Percentiles rank a stretch among this genome's conserved stretches.
phyloP scores from a whole-genome alignment of 495 filamentous ascomycete genomes.

The Pseudomonodictys pantanalensis region DNA sequence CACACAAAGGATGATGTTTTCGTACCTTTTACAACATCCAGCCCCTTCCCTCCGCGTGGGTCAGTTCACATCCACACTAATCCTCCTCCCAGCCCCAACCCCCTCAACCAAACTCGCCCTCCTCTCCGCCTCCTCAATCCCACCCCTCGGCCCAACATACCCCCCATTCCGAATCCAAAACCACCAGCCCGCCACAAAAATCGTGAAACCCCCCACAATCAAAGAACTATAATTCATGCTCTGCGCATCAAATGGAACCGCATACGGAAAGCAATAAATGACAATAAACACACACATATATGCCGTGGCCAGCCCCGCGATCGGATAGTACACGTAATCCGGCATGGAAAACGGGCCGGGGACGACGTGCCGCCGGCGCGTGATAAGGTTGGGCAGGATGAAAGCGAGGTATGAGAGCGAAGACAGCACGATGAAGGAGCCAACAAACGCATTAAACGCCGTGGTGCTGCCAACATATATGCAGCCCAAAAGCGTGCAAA shows the following conservation, averaged over 20 bases:
- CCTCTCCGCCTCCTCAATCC: slow-evolving; percentile 12
- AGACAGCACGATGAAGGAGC: slow-evolving; percentile 70
- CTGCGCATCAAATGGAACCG: slow-evolving; percentile 29
- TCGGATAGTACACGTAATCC: slow-evolving; percentile 51
- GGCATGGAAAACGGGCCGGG: slow-evolving; percentile 71
- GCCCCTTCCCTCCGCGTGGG: background rate
- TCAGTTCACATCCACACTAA: background rate
- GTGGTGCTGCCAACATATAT: slow-evolving; percentile 71
- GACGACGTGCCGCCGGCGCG: slow-evolving; percentile 59
- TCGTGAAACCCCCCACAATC: slow-evolving; percentile 34
- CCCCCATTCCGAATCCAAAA: slow-evolving; percentile 30
- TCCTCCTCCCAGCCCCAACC: background rate
- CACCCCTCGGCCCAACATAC: slow-evolving; percentile 32
- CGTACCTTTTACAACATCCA: no score
- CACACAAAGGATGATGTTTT: no score
- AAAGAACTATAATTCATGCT: slow-evolving; percentile 40
- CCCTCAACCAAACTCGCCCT: background rate
- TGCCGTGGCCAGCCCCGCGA: slow-evolving; percentile 59
- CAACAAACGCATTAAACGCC: slow-evolving; percentile 74
- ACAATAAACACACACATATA: slow-evolving; percentile 69
- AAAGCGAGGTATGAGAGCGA: slow-evolving; percentile 72
- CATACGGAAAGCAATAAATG: slow-evolving; percentile 67
- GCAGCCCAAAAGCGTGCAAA: slow-evolving; percentile 65
- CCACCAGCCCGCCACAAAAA: slow-evolving; percentile 33
- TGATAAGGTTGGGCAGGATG: slow-evolving; percentile 70